A percentile compares a stretch with the other conserved stretches of the same genome.
Conservation (phyloP, 2,329 filamentous ascomycete species). For the Aphanocladium album region DNA sequence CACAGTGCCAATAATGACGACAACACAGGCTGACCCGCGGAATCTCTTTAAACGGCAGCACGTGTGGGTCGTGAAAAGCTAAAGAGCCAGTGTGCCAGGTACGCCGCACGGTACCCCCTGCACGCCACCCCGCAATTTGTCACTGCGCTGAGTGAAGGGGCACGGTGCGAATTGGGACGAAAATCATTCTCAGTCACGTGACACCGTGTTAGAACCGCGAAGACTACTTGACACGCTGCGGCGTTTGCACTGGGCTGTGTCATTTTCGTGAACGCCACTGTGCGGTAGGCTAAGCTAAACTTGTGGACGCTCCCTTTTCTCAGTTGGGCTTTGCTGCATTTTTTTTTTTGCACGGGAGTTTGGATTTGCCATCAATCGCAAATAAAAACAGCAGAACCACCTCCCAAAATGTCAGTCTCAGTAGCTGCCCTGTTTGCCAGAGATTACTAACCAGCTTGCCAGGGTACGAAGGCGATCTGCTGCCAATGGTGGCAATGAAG, state of each 20-base stretch:
- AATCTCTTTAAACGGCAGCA: constrained; percentile 30
- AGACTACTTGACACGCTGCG: constrained; percentile 7
- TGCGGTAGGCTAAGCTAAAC: background rate
- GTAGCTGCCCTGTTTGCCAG: background rate
- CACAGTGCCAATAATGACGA: constrained; percentile 25
- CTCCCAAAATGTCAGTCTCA: constrained; percentile 5
- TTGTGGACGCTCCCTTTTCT: background rate
- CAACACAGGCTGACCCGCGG: constrained; percentile 15
- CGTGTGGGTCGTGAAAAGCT: constrained; percentile 19
- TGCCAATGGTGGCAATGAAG: constrained; percentile 6
- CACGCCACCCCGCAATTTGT: background rate
- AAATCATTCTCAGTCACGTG: constrained; percentile 22
- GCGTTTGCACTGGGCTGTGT: constrained; percentile 18
- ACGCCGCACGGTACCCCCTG: constrained; percentile 11
- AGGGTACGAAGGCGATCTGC: constrained; percentile 15
- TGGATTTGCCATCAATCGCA: background rate
- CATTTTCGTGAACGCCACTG: constrained; percentile 3
- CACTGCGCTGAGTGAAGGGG: background rate
- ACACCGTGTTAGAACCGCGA: constrained; percentile 30
- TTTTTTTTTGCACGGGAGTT: background rate
- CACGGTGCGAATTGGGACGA: constrained; percentile 18
- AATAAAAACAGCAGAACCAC: background rate
- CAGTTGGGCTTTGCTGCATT: background rate
- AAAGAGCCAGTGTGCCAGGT: constrained; percentile 13
- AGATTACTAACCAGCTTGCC: constrained; percentile 10